These are phyloP conservation scores for Nakazawaea laoshanensis DNA, from an alignment of 805 yeast species.

Conservation along the genomic window DNA sequence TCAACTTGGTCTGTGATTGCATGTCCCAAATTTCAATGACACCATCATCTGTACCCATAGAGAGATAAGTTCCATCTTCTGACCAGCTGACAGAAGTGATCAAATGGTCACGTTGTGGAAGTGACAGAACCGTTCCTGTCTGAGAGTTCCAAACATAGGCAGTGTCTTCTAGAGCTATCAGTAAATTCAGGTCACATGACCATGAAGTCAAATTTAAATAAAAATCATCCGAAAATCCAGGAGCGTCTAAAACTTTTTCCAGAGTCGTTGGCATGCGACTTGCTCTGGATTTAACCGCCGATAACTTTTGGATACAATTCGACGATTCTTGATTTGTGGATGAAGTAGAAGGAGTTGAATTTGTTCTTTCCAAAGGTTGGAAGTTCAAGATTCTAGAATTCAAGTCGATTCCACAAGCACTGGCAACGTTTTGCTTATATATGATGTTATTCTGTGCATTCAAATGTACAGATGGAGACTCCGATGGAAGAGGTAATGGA, in stretches of 20 bases:
- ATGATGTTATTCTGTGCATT: conserved; percentile 44
- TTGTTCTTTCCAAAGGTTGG: conserved; percentile 65
- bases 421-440: conserved; percentile 79
- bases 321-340: conserved; percentile 21
- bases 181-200: conserved; percentile 76
- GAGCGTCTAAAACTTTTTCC: conserved; percentile 91
- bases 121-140: conserved; percentile 64
- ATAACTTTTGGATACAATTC: conserved; percentile 19
- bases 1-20: conserved; percentile 59
- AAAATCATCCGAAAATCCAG: conserved; percentile 89
- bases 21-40: conserved; percentile 90
- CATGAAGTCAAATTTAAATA: conserved; percentile 81
- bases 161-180: conserved; percentile 77
- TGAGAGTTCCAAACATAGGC: conserved; percentile 92
- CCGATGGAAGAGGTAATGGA: conserved; percentile 14
- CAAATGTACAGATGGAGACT: conserved; percentile 45
- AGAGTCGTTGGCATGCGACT: conserved; percentile 83
- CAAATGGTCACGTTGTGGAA: conserved; percentile 49
- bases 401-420: conserved; percentile 85
- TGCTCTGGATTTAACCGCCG: conserved; percentile 56
- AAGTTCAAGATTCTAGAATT: conserved; percentile 79
- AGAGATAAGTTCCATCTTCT: conserved; percentile 77
- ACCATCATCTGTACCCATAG: conserved; percentile 82
- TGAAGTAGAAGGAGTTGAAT: conserved; percentile 17
- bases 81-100: conserved; percentile 85